Evolutionary conservation across 2,329 filamentous ascomycete species (phyloP), one percentile per base, ranked within the genome.

Genomic region (Fusarium veterinarium): DNA sequence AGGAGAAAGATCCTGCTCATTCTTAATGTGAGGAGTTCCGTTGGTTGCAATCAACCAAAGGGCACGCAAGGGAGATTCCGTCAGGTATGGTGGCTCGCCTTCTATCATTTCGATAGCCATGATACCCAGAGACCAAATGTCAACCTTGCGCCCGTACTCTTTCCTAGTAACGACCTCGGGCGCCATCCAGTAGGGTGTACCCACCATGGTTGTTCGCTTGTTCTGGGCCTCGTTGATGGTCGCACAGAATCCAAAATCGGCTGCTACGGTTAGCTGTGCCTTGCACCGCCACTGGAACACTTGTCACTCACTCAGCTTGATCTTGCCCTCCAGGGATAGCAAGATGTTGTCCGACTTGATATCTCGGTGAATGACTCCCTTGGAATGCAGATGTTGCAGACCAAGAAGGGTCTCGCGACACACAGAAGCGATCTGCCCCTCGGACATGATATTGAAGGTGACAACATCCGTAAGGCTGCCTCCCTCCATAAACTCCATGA

Each of bases 61-160:
- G 3, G 96, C 96, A 68, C 95, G 91, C 30, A 99, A 87, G 9
- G 96, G 96, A 41, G 94, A 97, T 82, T 99, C 96, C 42, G 95
- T 98, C 66, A 99, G 87, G 80, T 98, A 99, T 30, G 96, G 96
- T 17, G 96, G 96, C 82, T 98, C 96, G 80, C 95, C 96, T 84
- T 98, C 96, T 74, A 99, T 97, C 96, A 99, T 99, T 83, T 99
- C 96, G 78, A 99, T 98, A 12, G 96, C 95, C 96, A 99, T 98
- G 84, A 99, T 99, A 66, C 96, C 96, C 48, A 99, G 86, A 66
- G 94, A 97, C 96, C 96, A 99, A 76, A 99, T 98, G 80, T 99
- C 96, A 60, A 99, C 95, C 83, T 98, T 99, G 71, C 95, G 92
- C 74, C 96, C 96, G 83, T 99, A 99, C 83, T 98, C 96, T 82